phyloP scores from a whole-genome alignment of 108 stramenopile genomes.

The Nannochloropsis salina region DNA sequence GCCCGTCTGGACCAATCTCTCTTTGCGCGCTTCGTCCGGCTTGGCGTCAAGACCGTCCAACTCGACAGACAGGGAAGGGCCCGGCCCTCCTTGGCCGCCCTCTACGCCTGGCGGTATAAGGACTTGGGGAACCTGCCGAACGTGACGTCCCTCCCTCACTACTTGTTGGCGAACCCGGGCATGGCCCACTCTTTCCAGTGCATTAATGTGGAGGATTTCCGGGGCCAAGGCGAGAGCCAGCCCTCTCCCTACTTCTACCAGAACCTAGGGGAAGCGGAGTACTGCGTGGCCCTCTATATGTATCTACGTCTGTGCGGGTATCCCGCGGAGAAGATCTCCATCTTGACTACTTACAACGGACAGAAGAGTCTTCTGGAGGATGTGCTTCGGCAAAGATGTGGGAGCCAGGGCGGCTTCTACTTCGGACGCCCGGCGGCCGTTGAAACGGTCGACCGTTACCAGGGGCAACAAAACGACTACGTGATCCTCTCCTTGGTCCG shows the following conservation, averaged over 20 bases:
- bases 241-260: constrained; percentile 71
- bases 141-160: constrained; percentile 56
- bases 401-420: constrained; percentile 18
- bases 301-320: constrained; percentile 97
- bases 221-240: constrained; percentile 51
- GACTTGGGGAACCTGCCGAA: constrained; percentile 77
- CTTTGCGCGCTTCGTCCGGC: constrained; percentile 80
- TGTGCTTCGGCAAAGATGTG: constrained; percentile 65
- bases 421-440: constrained; percentile 57
- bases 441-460: constrained; percentile 91
- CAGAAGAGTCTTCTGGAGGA: constrained; percentile 81
- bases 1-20: constrained; percentile 85
- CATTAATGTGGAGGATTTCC: constrained; percentile 83
- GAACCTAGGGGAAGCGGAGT: constrained; percentile 97
- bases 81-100: constrained; percentile 73
- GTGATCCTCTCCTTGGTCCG: constrained; percentile 88
- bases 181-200: constrained; percentile 79
- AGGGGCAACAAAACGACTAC: constrained; percentile 94
- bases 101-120: constrained; percentile 66
- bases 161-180: constrained; percentile 74
- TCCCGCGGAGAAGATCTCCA: constrained; percentile 77
- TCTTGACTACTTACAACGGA: constrained; percentile 97
- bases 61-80: constrained; percentile 90
- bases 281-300: constrained; percentile 87
- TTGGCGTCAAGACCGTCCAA: constrained; percentile 63